Evolutionary conservation across 495 filamentous ascomycete genomes (phyloP).

Genomic region (Hypoxylon perforatum): DNA sequence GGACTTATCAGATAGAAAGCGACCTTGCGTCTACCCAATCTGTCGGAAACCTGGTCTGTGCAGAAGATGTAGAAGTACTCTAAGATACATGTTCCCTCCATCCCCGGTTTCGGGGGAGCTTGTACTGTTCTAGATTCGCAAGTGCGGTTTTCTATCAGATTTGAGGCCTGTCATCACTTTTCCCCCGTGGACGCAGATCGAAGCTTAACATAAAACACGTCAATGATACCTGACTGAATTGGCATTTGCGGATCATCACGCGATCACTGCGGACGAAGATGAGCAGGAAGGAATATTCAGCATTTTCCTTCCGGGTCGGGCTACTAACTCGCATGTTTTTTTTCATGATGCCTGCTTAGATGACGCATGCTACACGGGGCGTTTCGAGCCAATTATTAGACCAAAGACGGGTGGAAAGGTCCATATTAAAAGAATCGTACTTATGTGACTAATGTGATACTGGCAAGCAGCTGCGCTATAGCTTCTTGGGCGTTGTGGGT

Average conservation of each 20-base stretch:
- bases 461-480: background rate
- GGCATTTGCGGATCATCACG: slow-evolving; percentile 29
- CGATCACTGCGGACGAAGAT: slow-evolving; percentile 16
- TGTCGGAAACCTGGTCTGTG: slow-evolving; percentile 26
- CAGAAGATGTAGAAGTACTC: slow-evolving; percentile 27
- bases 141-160: slow-evolving; percentile 21
- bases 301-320: slow-evolving; percentile 26
- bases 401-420: background rate
- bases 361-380: slow-evolving; percentile 10
- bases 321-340: slow-evolving; percentile 17
- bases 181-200: slow-evolving; percentile 8
- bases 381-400: slow-evolving; percentile 17
- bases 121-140: slow-evolving; percentile 30
- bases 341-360: slow-evolving; percentile 5
- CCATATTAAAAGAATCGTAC: background rate
- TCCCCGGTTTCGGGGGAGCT: slow-evolving; percentile 36
- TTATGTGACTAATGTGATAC: slow-evolving; percentile 10
- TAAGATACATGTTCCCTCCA: slow-evolving; percentile 21
- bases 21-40: slow-evolving; percentile 14
- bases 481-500: background rate
- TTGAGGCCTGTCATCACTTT: slow-evolving; percentile 15
- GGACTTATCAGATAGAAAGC: slow-evolving; percentile 11
- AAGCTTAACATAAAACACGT: background rate
- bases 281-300: background rate
- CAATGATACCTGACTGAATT: slow-evolving; percentile 28